These are phyloP conservation scores for Epichloe typhina DNA, from an alignment of 2,329 filamentous ascomycete species.

Conservation along the genomic window DNA sequence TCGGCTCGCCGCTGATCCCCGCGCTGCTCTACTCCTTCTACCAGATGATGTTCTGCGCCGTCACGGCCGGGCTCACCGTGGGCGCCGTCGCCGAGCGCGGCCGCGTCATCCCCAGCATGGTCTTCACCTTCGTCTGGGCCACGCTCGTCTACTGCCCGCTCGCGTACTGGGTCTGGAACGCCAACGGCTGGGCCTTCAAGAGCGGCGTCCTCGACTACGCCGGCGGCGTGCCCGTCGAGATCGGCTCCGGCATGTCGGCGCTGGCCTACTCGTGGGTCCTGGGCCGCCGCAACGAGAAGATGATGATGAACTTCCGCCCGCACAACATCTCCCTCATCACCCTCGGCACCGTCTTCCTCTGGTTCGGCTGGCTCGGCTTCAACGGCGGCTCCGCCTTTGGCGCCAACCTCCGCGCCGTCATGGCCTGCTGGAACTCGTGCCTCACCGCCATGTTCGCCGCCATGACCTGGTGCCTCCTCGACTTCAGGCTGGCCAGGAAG, in stretches of 20 bases:
- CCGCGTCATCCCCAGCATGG: constrained; percentile 82
- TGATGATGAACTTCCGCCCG: constrained; percentile 99
- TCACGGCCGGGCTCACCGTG: constrained; percentile 82
- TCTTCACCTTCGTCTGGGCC: constrained; percentile 93
- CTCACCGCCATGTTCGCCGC: constrained; percentile 83
- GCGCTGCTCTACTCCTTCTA: constrained; percentile 91
- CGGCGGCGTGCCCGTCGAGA: constrained; percentile 93
- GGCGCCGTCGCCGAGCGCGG: constrained; percentile 90
- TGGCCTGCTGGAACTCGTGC: constrained; percentile 98
- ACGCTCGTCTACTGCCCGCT: constrained; percentile 96
- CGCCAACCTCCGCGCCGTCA: constrained; percentile 82
- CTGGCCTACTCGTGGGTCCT: constrained; percentile 93
- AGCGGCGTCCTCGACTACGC: constrained; percentile 94
- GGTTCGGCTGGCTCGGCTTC: constrained; percentile 98
- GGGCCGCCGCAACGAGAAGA: constrained; percentile 91
- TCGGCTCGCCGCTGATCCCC: constrained; percentile 76
- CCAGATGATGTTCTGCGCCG: constrained; percentile 96
- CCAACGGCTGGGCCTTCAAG: constrained; percentile 82
- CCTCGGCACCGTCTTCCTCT: constrained; percentile 86
- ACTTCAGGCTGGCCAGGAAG: constrained; percentile 87
- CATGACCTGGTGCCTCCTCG: constrained; percentile 88
- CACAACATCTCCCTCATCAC: constrained; percentile 98
- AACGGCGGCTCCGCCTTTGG: constrained; percentile 94
- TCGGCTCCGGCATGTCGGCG: constrained; percentile 83
- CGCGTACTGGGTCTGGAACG: constrained; percentile 93